Base-by-base conservation (phyloP, 1,139 yeast species). In the Yamadazyma oceani region DNA sequence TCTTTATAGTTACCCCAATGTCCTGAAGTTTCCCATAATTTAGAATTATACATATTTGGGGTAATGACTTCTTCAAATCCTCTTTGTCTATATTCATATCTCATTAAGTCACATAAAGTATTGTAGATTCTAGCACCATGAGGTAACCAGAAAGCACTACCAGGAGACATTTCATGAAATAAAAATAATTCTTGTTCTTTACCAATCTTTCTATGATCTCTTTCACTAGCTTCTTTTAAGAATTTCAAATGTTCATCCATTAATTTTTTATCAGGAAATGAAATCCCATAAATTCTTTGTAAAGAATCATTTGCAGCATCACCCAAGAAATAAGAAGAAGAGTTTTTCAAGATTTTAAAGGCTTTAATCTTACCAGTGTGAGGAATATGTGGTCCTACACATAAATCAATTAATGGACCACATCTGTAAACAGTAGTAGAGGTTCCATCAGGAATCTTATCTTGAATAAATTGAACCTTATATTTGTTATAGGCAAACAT, bases 301-400 rank as follows among this genome's bases (percentile, higher is more conserved):
- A 94, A 77, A 12, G 97, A 89, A 61, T 94, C 98, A 60, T 94
- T 92, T 51, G 73, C 73, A 39, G 96, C 69, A 55, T 92, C 97
- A 65, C 97, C 99, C 58, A 89, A 72, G 75, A 94, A 94, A 70
- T 94, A 94, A 36, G 97, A 89, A 2, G 97, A 84, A 17, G 97
- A 92, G 73, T 92, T 92, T 72, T 94, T 94, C 68, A 94, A 76
- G 36, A 94, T 80, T 68, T 92, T 92, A 72, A 90, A 82, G 34
- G 96, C 86, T 77, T 94, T 94, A 57, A 94, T 88, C 63, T 86
- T 85, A 47, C 98, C 98, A 32, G 98, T 89, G 68, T 92, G 95
- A 43, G 97, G 97, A 49, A 94, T 85, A 62, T 94, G 99, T 35
- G 99, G 99, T 52, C 99, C 99, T 44, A 87, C 77, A 78, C 99